Evolutionary conservation across 2,329 filamentous ascomycete species (phyloP).

Genomic region (Paramyrothecium sp.): DNA sequence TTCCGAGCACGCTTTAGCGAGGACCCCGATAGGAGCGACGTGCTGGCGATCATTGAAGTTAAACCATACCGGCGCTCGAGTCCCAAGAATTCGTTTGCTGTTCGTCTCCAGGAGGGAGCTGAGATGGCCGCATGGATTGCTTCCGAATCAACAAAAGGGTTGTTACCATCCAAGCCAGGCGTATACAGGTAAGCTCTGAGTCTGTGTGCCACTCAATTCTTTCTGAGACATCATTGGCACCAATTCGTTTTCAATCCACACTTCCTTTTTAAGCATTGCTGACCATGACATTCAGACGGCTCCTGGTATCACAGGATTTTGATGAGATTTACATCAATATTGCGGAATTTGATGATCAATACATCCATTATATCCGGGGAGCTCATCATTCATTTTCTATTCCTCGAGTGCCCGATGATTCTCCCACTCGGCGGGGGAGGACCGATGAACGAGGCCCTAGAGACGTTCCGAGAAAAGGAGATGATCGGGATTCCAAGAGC

Average conservation of each 20-base stretch:
- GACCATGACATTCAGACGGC: not conserved
- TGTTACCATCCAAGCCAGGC: not conserved
- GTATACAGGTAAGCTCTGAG: not conserved
- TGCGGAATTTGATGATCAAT: slow-evolving; percentile 7
- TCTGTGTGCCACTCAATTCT: no score
- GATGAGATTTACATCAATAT: slow-evolving; percentile 6
- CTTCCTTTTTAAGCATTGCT: not conserved
- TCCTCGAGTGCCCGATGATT: not conserved
- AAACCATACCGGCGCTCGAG: slow-evolving; percentile 6
- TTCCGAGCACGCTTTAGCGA: not conserved
- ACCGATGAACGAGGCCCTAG: not conserved
- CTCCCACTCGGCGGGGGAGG: not conserved
- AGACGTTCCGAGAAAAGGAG: not conserved
- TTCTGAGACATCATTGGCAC: no score
- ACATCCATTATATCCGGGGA: slow-evolving; percentile 4
- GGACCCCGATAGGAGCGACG: not conserved
- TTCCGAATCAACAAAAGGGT: not conserved
- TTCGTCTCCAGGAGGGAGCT: slow-evolving; percentile 6
- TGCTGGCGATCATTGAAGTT: slow-evolving; percentile 7
- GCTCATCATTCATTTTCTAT: not conserved
- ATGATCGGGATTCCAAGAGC: not conserved
- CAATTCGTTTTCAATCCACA: not conserved
- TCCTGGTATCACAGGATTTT: slow-evolving; percentile 8
- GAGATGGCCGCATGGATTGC: slow-evolving; percentile 10
- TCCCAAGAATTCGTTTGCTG: not conserved